Evolutionary conservation across 352 stramenopile species (phyloP).

Genomic region (Phytophthora foliorum): DNA sequence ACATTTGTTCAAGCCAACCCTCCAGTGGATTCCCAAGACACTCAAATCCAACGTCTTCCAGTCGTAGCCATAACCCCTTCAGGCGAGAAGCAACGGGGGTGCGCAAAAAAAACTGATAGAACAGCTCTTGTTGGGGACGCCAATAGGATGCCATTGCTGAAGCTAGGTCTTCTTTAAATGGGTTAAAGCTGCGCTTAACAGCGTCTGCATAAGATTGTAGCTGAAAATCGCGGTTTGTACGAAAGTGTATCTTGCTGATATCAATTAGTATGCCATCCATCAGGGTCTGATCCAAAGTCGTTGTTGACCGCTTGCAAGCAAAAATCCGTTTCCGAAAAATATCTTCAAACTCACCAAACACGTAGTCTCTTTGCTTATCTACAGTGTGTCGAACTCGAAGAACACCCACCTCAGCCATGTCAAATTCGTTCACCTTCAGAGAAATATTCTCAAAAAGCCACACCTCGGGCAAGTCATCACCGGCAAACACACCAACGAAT

Average conservation of each 20-base stretch:
- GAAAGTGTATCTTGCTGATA: constrained; percentile 52
- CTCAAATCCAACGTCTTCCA: constrained; percentile 54
- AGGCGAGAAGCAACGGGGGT: constrained; percentile 43
- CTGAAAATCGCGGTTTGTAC: constrained; percentile 46
- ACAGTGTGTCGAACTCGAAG: constrained; percentile 66
- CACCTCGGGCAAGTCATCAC: constrained; percentile 75
- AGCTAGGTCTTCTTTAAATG: constrained; percentile 39
- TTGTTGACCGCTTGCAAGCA: constrained; percentile 39
- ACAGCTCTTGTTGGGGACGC: constrained; percentile 70
- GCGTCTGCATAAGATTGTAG: constrained; percentile 38
- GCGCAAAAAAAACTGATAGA: constrained; percentile 73
- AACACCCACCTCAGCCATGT: constrained; percentile 49
- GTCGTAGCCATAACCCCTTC: constrained; percentile 58
- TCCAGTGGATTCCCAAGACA: constrained; percentile 67
- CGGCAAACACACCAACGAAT: constrained; percentile 61
- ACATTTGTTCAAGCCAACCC: constrained; percentile 73
- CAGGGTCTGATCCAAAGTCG: constrained; percentile 17
- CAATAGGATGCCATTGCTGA: constrained; percentile 45
- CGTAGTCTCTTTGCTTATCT: constrained; percentile 54
- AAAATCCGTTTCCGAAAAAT: constrained; percentile 51
- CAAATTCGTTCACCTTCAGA: constrained; percentile 49
- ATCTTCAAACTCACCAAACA: constrained; percentile 83
- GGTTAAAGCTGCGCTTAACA: constrained; percentile 44
- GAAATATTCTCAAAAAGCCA: constrained; percentile 68
- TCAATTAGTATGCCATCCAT: constrained; percentile 73